phyloP scores from a whole-genome alignment of 805 yeast species.

The Tetrapisispora phaffii region DNA sequence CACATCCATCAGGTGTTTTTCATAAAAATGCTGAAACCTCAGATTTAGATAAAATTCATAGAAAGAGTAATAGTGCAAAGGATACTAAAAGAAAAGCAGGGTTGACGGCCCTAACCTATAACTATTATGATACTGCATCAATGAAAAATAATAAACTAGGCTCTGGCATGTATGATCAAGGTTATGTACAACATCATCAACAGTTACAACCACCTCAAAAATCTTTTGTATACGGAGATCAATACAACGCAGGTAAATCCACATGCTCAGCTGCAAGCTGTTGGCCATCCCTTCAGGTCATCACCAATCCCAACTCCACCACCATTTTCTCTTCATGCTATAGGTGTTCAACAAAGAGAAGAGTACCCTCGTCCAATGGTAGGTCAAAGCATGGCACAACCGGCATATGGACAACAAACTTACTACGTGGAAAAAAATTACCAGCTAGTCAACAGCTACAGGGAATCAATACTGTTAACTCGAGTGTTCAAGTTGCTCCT shows the following conservation, averaged over 20 bases:
- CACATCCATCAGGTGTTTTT: constrained; percentile 25
- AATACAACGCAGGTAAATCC: neutral
- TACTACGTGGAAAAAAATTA: neutral
- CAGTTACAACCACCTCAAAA: neutral
- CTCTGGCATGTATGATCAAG: neutral
- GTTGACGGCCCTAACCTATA: constrained; percentile 23
- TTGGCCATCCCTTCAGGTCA: constrained; percentile 1
- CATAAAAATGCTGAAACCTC: constrained; percentile 15
- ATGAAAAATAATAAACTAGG: neutral
- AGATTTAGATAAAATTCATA: constrained; percentile 21
- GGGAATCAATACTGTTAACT: neutral
- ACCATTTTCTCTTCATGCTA: neutral
- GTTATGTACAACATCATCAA: neutral
- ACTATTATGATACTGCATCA: constrained; percentile 9
- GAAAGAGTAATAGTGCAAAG: constrained; percentile 24
- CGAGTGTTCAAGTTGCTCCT: neutral
- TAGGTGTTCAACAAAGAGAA: neutral
- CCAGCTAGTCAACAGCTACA: neutral
- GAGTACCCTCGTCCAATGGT: neutral
- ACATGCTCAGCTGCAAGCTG: neutral
- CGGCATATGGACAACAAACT: neutral
- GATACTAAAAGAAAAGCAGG: constrained; percentile 26
- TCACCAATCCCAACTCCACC: constrained; percentile 6
- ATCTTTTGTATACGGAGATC: neutral
- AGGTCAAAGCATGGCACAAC: neutral